Conservation (phyloP, 2,329 filamentous ascomycete genomes). For the Tolypocladium sp. region DNA sequence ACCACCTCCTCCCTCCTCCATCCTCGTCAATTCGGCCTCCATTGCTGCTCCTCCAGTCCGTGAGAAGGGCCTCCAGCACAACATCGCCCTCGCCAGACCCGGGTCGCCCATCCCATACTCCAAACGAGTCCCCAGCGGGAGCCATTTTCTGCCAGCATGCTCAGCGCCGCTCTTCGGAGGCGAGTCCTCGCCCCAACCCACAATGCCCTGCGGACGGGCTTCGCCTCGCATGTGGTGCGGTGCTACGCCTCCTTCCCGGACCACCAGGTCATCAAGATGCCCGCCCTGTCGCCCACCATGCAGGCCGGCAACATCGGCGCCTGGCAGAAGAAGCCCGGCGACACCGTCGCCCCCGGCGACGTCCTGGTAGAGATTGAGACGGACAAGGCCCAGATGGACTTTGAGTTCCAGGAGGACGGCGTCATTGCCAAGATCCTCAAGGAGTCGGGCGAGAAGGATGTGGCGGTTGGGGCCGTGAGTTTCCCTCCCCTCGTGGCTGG, state of each 20-base stretch:
- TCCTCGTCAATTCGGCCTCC: slow-evolving; percentile 6
- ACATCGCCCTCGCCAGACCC: slow-evolving; percentile 4
- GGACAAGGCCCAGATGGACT: slow-evolving; percentile 99
- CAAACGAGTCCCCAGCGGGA: slow-evolving; percentile 10
- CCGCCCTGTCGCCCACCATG: slow-evolving; percentile 96
- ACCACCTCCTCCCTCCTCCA: slow-evolving; percentile 9
- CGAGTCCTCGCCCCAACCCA: slow-evolving; percentile 45
- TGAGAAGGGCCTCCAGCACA: slow-evolving; percentile 5
- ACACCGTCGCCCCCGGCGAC: slow-evolving; percentile 79
- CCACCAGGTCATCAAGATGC: slow-evolving; percentile 96
- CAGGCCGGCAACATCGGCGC: slow-evolving; percentile 88
- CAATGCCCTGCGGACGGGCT: slow-evolving; percentile 39
- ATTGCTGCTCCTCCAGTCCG: neutral
- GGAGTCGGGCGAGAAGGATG: slow-evolving; percentile 87
- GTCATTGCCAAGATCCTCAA: slow-evolving; percentile 90
- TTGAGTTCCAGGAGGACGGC: slow-evolving; percentile 98
- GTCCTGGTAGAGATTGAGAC: slow-evolving; percentile 98
- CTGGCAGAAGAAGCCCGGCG: slow-evolving; percentile 97
- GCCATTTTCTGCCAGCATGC: slow-evolving; percentile 36
- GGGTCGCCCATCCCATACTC: slow-evolving; percentile 3
- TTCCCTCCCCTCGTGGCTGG: slow-evolving; percentile 8
- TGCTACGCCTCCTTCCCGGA: slow-evolving; percentile 80
- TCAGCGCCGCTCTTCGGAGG: slow-evolving; percentile 55
- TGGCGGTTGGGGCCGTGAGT: slow-evolving; percentile 89
- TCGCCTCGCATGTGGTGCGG: slow-evolving; percentile 48